These are phyloP conservation scores for Stephania yunnanensis DNA, from an alignment of 164 flowering plant genomes.

Conservation along the genomic window DNA sequence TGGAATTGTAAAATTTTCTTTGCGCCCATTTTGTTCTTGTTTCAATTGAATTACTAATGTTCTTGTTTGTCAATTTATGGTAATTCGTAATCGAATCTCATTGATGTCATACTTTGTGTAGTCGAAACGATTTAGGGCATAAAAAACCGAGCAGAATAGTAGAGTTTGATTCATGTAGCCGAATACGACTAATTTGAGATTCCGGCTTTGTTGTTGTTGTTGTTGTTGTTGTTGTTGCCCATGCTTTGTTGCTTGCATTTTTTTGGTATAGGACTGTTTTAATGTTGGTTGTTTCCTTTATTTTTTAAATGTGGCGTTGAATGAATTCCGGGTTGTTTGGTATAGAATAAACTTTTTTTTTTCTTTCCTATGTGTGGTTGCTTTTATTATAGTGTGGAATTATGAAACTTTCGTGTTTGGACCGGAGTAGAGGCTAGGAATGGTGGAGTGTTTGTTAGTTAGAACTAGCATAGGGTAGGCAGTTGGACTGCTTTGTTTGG, in stretches of 20 bases:
- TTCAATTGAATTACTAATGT: not conserved
- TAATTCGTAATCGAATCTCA: not conserved
- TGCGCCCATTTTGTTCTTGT: not conserved
- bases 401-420: not conserved
- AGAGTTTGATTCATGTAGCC: too few relatives aligned
- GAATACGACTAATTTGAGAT: too few relatives aligned
- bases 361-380: not conserved
- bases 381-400: not conserved
- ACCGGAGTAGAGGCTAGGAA: not conserved
- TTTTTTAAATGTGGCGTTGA: too few relatives aligned
- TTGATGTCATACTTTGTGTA: not conserved
- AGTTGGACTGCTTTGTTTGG: not conserved
- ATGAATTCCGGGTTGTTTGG: not conserved
- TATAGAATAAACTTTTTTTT: not conserved
- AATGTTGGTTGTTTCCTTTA: too few relatives aligned
- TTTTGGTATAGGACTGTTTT: too few relatives aligned
- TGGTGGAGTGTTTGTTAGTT: not conserved
- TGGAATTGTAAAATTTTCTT: conserved; percentile 18
- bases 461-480: not conserved
- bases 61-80: not conserved
- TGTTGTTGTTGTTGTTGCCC: too few relatives aligned
- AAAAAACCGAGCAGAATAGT: too few relatives aligned
- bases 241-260: too few relatives aligned
- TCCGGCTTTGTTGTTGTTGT: too few relatives aligned
- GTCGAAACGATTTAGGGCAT: not conserved